Conservation (phyloP, 192 early-diverging fungal species). For the Thoreauomyces humboldtii region DNA sequence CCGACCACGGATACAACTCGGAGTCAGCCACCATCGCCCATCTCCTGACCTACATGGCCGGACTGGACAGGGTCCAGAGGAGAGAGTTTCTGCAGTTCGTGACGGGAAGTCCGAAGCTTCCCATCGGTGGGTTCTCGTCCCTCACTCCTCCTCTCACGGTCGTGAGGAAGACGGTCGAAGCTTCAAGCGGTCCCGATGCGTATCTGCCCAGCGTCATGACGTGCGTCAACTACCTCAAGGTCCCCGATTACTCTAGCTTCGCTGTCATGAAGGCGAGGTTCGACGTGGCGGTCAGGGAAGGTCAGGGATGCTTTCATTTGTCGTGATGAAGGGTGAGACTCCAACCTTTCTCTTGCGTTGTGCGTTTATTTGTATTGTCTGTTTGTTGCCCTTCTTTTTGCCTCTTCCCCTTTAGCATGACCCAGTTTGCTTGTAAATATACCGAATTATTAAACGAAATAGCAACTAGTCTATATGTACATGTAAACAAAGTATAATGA, state of each 20-base stretch:
- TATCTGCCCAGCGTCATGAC: conserved; percentile 96
- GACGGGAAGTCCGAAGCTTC: conserved; percentile 85
- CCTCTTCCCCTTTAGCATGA: no score
- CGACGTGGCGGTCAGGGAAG: conserved; percentile 73
- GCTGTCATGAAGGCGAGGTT: conserved; percentile 65
- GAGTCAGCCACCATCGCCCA: conserved; percentile 66
- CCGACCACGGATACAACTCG: conserved; percentile 80
- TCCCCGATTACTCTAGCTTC: conserved; percentile 76
- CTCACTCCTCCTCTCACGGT: conserved; percentile 83
- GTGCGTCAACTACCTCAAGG: conserved; percentile 91
- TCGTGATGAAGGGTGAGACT: no score
- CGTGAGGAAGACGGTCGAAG: conserved; percentile 71
- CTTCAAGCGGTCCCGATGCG: conserved; percentile 47
- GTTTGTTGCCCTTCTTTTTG: no score
- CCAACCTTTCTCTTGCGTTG: no score
- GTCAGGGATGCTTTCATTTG: conserved; percentile 67
- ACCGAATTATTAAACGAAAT: no score
- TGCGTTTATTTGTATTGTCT: no score
- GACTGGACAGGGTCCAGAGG: conserved; percentile 57
- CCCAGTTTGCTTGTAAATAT: no score
- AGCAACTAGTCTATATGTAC: no score
- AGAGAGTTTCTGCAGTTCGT: conserved; percentile 83
- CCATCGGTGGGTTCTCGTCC: conserved; percentile 84
- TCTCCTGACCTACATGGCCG: conserved; percentile 68
- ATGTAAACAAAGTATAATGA: no score